phyloP scores from a whole-genome alignment of 1,284 basidiomycete species.

The Anthracocystis walkeri region DNA sequence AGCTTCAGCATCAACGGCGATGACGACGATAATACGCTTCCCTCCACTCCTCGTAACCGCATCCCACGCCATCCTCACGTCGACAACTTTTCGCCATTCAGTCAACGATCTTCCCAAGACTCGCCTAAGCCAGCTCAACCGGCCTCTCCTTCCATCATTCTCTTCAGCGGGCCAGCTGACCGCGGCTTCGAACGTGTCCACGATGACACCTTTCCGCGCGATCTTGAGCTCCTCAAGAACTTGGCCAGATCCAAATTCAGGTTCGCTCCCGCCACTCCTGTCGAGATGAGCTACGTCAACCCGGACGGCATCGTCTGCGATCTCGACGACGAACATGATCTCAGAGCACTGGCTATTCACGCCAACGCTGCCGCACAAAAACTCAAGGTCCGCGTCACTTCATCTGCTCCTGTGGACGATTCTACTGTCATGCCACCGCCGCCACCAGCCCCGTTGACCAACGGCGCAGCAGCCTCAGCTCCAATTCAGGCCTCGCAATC shows the following conservation, averaged over 20 bases:
- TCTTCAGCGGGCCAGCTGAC: conserved; percentile 36
- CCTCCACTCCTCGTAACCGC: conserved; percentile 30
- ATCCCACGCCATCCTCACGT: conserved; percentile 5
- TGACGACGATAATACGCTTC: conserved; percentile 7
- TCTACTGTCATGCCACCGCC: neutral
- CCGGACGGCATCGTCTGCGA: conserved; percentile 49
- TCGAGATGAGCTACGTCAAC: conserved; percentile 53
- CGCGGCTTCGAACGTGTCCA: conserved; percentile 41
- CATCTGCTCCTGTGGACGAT: neutral
- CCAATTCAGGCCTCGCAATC: neutral
- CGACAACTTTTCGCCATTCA: conserved; percentile 29
- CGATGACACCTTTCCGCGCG: conserved; percentile 36
- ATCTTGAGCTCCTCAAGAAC: conserved; percentile 19
- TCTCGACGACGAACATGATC: conserved; percentile 54
- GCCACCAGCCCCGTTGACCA: neutral
- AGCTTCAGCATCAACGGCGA: neutral
- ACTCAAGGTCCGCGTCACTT: conserved; percentile 40
- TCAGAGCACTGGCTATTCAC: conserved; percentile 51
- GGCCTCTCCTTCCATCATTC: conserved; percentile 36
- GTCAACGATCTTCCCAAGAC: conserved; percentile 17
- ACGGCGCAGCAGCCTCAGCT: conserved; percentile 4
- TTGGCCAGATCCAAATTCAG: conserved; percentile 44
- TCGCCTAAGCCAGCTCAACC: conserved; percentile 20
- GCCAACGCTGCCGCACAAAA: conserved; percentile 39
- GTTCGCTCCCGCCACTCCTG: conserved; percentile 18